Conservation (phyloP, 2,329 filamentous ascomycete species). For the Fusarium equiseti region DNA sequence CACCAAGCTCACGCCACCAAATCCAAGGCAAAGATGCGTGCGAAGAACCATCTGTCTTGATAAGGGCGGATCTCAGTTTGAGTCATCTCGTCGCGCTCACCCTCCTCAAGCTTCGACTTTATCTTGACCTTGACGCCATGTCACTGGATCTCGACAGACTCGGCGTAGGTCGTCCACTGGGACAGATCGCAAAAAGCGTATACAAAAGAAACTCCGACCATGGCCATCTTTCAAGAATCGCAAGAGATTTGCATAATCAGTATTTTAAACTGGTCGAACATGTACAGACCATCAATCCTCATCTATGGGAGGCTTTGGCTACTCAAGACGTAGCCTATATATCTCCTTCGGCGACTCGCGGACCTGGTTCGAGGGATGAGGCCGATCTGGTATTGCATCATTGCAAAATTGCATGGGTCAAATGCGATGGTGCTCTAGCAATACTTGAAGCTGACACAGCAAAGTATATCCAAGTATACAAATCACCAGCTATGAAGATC, state of each 20-base stretch:
- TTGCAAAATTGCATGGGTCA: neutral
- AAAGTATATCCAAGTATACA: neutral
- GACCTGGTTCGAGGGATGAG: neutral
- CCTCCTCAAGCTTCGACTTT: neutral
- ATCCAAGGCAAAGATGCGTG: neutral
- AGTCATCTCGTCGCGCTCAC: neutral
- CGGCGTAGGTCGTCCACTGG: neutral
- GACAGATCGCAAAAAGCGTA: neutral
- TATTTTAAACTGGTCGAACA: neutral
- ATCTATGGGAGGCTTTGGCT: neutral
- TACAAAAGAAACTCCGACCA: neutral
- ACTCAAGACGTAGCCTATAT: neutral
- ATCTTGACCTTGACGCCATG: neutral
- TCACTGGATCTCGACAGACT: neutral
- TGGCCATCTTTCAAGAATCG: rapidly evolving
- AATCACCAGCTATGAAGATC: rapidly evolving
- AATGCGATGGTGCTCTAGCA: rapidly evolving
- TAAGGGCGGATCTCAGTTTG: neutral
- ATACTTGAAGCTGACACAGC: neutral
- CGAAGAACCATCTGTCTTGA: rapidly evolving
- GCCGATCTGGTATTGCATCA: neutral
- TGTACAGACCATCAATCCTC: neutral
- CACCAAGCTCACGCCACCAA: no score
- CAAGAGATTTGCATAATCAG: neutral
- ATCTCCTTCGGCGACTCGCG: neutral